Evolutionary conservation across 1,284 basidiomycete genomes (phyloP), one percentile per base, ranked within the genome.

Genomic region (Leccinum angustisporum): DNA sequence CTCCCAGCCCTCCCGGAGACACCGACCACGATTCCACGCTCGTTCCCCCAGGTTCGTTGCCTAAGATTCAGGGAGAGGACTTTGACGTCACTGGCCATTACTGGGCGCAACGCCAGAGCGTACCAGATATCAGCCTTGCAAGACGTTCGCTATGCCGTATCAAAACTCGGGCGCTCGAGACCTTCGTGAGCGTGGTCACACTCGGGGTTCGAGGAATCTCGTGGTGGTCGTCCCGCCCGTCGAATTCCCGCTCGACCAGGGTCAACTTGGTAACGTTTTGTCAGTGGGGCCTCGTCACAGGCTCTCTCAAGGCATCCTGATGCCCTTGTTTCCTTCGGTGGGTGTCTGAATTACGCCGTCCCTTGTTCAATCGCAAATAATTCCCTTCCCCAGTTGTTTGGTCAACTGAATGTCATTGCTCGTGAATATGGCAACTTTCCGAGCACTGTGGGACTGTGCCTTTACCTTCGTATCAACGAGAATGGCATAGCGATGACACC

Each of bases 301-400:
- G 40, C 75, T 90, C 58, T 77, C 84, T 34, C 85, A 88, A 66
- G 90, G 91, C 16, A 79, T 89, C 40, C 72, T 92, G 21, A 85
- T 92, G 83, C 90, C 90, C 9, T 78, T 92, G 43, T 86, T 88
- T 70, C 84, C 90, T 46, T 90, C 88, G 5, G 91, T 91, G 72
- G 65, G 86, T 79, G 54, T 60, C 18, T 40, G 58, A 30, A 50
- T 56, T 16, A 43, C 40, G 5, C 25, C 30, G 2, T 58, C 34
- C 57, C 30, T 27, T 10, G 43, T 52, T 25, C 48, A 13, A 11
- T 30, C 8, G 2, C 31, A 11, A 36, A 61, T 40, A n/a, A 55
- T 30, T 55, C 54, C 25, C n/a, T 38, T 61, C 33, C 54, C 54
- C 61, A 92, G 91, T 83, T 92, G 79, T 87, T 84, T 69, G 85